Base-by-base conservation (phyloP, 2,329 filamentous ascomycete genomes). In the Alternaria viburni region DNA sequence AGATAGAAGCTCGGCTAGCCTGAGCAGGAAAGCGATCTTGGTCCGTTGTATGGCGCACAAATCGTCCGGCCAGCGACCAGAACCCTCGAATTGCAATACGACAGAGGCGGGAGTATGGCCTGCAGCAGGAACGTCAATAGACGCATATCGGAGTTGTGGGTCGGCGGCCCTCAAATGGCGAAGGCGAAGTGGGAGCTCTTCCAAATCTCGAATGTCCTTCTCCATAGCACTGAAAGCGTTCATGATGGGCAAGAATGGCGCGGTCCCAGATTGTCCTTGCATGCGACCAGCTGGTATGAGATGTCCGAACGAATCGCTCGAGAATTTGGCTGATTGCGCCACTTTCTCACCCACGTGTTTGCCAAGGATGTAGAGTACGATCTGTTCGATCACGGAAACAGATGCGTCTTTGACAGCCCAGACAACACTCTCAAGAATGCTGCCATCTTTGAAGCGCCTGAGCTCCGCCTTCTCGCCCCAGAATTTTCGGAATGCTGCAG, bases 401-500 rank as follows among this genome's bases (percentile, higher is more conserved):
- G 88, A 83, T 2, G 86, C 83, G 58, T 87, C 85, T 68, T 89
- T 87, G 3, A 85, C 65, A 3, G 81, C 85, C 96, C 96, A 99
- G 19, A 97, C 90, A 28, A 98, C 84, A 74, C 92, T 97, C 79
- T 99, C 96, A 9, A 93, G 86, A 69, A 99, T 97, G 71, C 91
- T 95, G 21, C 96, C 96, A 74, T 98, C 93, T 73, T 94, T 96
- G 84, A 99, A 99, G 19, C 96, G 91, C 68, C 96, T 89, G 49
- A 99, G 85, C 79, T 99, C 96, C 1, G 96, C 88, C 77, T 96
- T 97, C 10, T 95, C 91, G 7, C 95, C 96, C 96, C 96, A 99
- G 77, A 99, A 98, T 32, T 90, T 88, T 36, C 93, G 91, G 79
- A 97, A 99, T 30, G 86, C 86, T 10, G 89, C 89, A 23, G 93